Percentiles rank a stretch among this genome's conserved stretches.
Conservation (phyloP, 2,329 filamentous ascomycete species). For the Beauveria medogensis region DNA sequence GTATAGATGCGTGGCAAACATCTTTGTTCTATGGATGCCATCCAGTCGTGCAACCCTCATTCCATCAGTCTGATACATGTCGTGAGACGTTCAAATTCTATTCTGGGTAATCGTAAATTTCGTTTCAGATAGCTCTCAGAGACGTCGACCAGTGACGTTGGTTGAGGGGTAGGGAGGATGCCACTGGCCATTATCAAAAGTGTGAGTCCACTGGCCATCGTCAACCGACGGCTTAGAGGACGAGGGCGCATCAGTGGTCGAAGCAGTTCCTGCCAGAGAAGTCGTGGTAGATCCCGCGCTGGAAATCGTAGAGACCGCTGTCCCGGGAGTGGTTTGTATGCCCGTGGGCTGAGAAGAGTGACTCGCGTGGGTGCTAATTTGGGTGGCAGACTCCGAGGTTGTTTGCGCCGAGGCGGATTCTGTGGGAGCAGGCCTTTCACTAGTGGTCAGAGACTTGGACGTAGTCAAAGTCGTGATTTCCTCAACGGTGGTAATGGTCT, state of each 20-base stretch:
- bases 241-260: not conserved
- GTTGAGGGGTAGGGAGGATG: conserved; percentile 37
- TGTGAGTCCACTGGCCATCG: conserved; percentile 19
- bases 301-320: not conserved
- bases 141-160: conserved; percentile 27
- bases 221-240: conserved; percentile 13
- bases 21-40: not conserved
- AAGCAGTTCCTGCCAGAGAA: no score
- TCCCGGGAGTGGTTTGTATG: not conserved
- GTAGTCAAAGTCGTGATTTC: not conserved
- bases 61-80: not conserved
- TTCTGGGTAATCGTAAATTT: not conserved
- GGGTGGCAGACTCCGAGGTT: conserved; percentile 9
- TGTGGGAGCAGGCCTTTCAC: not conserved
- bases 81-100: conserved; percentile 2
- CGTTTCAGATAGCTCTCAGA: not conserved
- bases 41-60: not conserved
- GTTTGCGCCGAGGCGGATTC: not conserved
- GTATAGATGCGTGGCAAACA: not conserved
- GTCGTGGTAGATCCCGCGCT: not conserved
- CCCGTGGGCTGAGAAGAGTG: not conserved
- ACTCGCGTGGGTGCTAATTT: not conserved
- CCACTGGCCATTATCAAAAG: conserved; percentile 37
- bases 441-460: not conserved
- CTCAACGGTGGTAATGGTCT: not conserved